Evolutionary conservation across 2,329 filamentous ascomycete genomes (phyloP).

Genomic region (Ceratocystis cacaofunesta): DNA sequence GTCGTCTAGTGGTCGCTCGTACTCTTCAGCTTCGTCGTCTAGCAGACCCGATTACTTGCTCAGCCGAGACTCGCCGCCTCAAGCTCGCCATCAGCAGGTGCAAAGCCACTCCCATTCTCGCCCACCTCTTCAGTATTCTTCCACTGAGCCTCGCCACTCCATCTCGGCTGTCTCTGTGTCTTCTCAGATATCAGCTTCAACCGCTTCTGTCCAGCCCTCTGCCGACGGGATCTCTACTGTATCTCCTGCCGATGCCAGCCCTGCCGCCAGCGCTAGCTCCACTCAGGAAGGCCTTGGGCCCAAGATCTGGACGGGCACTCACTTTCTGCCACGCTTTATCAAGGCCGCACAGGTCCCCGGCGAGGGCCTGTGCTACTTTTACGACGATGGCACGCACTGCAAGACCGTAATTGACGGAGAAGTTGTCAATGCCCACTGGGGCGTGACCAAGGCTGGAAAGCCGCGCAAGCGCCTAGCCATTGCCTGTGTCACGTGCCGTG

Average conservation of each 20-base stretch:
- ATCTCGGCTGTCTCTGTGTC: background rate
- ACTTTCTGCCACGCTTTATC: constrained; percentile 52
- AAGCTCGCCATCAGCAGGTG: background rate
- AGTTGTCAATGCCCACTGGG: constrained; percentile 79
- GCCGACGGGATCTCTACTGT: background rate
- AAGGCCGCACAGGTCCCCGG: constrained; percentile 53
- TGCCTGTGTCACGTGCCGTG: constrained; percentile 81
- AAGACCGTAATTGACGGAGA: constrained; percentile 76
- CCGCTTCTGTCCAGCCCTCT: background rate
- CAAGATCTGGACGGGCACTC: constrained; percentile 54
- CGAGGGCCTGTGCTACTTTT: constrained; percentile 71
- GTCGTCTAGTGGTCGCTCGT: background rate
- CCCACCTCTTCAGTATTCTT: background rate
- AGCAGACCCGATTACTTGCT: background rate
- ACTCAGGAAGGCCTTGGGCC: constrained; percentile 48
- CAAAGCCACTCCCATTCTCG: background rate
- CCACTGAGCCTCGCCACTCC: background rate
- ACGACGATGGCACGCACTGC: constrained; percentile 71
- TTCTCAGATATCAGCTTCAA: background rate
- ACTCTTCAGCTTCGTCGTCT: background rate
- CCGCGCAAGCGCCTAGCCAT: constrained; percentile 81
- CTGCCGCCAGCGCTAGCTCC: constrained; percentile 29
- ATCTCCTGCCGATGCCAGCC: background rate
- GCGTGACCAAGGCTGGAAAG: constrained; percentile 85
- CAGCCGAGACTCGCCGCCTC: background rate